Evolutionary conservation across 345 rosid genomes (phyloP).

Genomic region (Cardamine chenopodiifolia): DNA sequence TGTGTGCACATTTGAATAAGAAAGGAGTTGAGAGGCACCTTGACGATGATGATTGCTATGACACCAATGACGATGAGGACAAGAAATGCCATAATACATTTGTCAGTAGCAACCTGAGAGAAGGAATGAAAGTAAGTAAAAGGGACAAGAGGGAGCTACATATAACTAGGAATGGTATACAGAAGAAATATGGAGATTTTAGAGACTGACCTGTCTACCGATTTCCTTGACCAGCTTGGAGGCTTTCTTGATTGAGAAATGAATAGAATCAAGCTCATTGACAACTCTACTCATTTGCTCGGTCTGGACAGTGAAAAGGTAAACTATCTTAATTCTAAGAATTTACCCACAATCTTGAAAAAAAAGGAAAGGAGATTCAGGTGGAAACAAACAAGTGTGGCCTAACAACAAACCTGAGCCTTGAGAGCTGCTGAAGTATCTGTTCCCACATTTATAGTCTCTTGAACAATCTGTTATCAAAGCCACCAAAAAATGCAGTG

Average conservation of each 20-base stretch:
- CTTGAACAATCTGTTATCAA: slow-evolving; percentile 72
- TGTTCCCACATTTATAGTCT: slow-evolving; percentile 81
- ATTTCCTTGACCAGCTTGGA: slow-evolving; percentile 93
- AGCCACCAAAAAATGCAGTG: slow-evolving; percentile 21
- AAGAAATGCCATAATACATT: slow-evolving; percentile 81
- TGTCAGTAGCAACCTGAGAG: slow-evolving; percentile 91
- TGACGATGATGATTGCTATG: slow-evolving; percentile 82
- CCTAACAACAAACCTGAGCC: slow-evolving; percentile 75
- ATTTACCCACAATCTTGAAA: neutral
- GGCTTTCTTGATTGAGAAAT: slow-evolving; percentile 93
- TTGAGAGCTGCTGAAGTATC: slow-evolving; percentile 88
- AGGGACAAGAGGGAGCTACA: slow-evolving; percentile 1
- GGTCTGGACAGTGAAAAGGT: slow-evolving; percentile 55
- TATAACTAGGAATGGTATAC: slow-evolving; percentile 8
- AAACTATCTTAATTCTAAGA: slow-evolving; percentile 32
- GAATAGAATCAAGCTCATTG: slow-evolving; percentile 92
- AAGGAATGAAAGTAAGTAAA: slow-evolving; percentile 29
- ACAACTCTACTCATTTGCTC: slow-evolving; percentile 99
- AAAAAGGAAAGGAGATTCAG: slow-evolving; percentile 6
- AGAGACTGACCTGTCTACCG: slow-evolving; percentile 92
- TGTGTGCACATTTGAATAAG: neutral
- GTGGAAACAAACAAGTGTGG: slow-evolving; percentile 15
- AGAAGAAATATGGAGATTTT: slow-evolving; percentile 32
- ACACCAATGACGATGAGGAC: slow-evolving; percentile 84
- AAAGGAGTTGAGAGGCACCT: slow-evolving; percentile 52